Evolutionary conservation across 2,329 filamentous ascomycete species (phyloP), one percentile per base, ranked within the genome.

Genomic region (Hymenoscyphus salicellus): DNA sequence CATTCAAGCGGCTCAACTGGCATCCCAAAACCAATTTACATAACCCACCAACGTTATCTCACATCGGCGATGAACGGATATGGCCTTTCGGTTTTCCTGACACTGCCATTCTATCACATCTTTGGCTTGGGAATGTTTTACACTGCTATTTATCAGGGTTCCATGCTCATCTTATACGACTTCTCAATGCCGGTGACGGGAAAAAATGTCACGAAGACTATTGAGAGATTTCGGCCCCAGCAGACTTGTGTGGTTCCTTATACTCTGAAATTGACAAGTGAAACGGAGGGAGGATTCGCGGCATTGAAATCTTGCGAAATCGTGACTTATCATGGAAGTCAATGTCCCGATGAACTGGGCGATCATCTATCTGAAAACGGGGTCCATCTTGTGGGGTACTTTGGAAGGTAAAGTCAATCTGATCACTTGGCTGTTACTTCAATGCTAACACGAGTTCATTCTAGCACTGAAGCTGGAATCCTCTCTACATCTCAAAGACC

Each of bases 241-340:
- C 36, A 38, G 14, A 38, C 36, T 17, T 38, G 36, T 14, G 82
- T 79, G 2, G 87, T 90, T 0, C 87, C 88, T 0, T 90, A 89
- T 68, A 82, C 84, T 0, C 73, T 90, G 20, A 89, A 89, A 70
- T 75, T 90, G 0, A 77, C 90, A 0, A 82, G 82, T 0, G 88
- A 90, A 71, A 80, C 81, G 0, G 77, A 83, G 0, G 79, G 82
- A 20, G 88, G 87, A 0, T 79, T 87, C 16, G 70, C 76, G 0
- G 75, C 76, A 1, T 74, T 88, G 17, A 73, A 74, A 0, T 74
- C 75, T 28, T 77, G 82, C 11, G 82, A 84, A 68, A 69, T 85
- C 1, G 84, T 88, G 20, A 78, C 85, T 69, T 87, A 82, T 66
- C 85, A 82, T 1, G 86, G 86, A 0, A 84, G 82, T 17, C 78